Evolutionary conservation across 345 rosid species (phyloP), one percentile per base, ranked within the genome.

Genomic region (Citrus mangshanensis): DNA sequence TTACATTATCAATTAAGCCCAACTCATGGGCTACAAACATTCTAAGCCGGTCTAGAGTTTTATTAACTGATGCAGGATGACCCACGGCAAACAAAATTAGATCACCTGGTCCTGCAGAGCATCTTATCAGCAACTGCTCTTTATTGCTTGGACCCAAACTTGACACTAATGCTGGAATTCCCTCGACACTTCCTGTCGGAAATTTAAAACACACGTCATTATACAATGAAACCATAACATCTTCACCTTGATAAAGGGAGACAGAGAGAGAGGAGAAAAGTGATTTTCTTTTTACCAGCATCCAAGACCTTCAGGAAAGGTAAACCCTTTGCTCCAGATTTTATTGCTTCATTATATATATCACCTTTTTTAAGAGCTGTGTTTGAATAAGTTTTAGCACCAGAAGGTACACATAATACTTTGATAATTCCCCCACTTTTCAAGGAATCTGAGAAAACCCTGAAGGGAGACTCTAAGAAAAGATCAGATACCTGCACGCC

Each of bases 291-390:
- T 75, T 81, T 91, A 96, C 99, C 98, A 88, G 88, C 83, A 86
- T 93, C 97, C 84, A 86, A 81, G 81, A 94, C 93, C 89, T 94
- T 96, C 78, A 96, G 87, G 85, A 93, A 96, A 70, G 98, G 97
- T 69, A 96, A 86, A 66, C 99, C 99, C 87, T 91, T 96, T 63
- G 97, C 98, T 82, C 98, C 99, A 34, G 99, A 93, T 82, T 91
- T 91, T n/a, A 92, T 80, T 61, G 98, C 97, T 88, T 94, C 93
- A 60, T 68, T 88, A 82, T 89, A 89, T 73, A 96, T 49, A 80
- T 94, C 94, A 82, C 99, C 99, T 87, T 96, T 96, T 86, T 94
- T 96, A 58, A 96, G 95, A 81, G 94, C 89, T 22, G 97, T 89
- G 78, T 89, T 96, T 62, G 98, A 96, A 84, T 89, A 94, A 49